phyloP scores from a whole-genome alignment of 1,139 yeast genomes.

The Saccharomyces pastorianus region DNA sequence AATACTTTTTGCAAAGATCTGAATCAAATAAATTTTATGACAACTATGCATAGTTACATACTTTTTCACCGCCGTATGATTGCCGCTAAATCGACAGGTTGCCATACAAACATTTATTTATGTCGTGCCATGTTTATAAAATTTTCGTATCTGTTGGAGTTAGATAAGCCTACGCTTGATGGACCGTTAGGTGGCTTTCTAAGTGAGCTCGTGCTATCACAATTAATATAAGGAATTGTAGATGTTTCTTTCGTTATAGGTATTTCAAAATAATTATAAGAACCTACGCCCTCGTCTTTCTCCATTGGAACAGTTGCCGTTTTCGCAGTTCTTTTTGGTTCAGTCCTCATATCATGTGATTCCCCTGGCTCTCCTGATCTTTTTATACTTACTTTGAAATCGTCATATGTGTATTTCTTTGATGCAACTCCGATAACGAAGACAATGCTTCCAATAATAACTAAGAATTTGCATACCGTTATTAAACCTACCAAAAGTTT shows the following conservation, averaged over 20 bases:
- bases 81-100: not conserved
- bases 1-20: not conserved
- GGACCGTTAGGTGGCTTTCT: not conserved
- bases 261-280: slow-evolving; percentile 21
- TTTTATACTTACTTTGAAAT: not conserved
- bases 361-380: not conserved
- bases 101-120: not conserved
- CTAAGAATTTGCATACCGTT: slow-evolving; percentile 14
- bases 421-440: slow-evolving; percentile 1
- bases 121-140: slow-evolving; percentile 15
- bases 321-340: slow-evolving; percentile 3
- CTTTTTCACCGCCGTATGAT: not conserved
- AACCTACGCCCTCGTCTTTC: slow-evolving; percentile 13
- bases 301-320: not conserved
- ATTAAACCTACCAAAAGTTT: slow-evolving; percentile 15
- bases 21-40: not conserved
- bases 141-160: slow-evolving; percentile 13
- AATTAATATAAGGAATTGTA: not conserved
- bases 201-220: not conserved
- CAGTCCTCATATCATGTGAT: not conserved
- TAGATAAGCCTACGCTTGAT: slow-evolving; percentile 2
- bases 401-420: not conserved
- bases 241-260: slow-evolving; percentile 14
- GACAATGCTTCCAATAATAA: slow-evolving; percentile 15
- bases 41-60: not conserved